phyloP scores from a whole-genome alignment of 805 yeast species.

The Tetrapisispora fleetii region DNA sequence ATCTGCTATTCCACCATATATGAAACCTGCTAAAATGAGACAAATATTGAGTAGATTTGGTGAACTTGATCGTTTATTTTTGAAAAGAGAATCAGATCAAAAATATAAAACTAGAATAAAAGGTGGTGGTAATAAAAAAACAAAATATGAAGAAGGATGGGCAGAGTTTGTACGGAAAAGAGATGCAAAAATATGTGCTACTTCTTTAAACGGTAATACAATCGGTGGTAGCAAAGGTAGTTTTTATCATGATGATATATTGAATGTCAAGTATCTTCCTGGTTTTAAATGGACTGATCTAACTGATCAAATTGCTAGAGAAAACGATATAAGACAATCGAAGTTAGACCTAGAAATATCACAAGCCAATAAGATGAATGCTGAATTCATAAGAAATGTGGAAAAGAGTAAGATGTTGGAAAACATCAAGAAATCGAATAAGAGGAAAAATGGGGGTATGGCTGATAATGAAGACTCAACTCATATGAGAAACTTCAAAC shows the following conservation, averaged over 20 bases:
- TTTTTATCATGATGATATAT: constrained; percentile 86
- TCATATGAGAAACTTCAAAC: constrained; percentile 56
- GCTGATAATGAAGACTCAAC: constrained; percentile 24
- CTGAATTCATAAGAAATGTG: constrained; percentile 71
- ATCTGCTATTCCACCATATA: constrained; percentile 88
- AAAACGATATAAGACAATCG: constrained; percentile 79
- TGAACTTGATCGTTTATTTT: constrained; percentile 71
- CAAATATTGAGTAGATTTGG: constrained; percentile 79
- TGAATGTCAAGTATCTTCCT: constrained; percentile 80
- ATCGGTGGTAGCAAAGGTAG: constrained; percentile 88
- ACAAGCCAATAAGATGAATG: constrained; percentile 80
- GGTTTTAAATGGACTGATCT: constrained; percentile 94
- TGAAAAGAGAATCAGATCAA: constrained; percentile 74
- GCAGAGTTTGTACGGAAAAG: constrained; percentile 76
- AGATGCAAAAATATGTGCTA: constrained; percentile 83
- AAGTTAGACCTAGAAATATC: constrained; percentile 81
- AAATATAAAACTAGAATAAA: constrained; percentile 59
- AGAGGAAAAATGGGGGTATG: constrained; percentile 17
- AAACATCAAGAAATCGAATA: constrained; percentile 39
- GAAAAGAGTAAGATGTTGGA: constrained; percentile 76
- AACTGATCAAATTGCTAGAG: constrained; percentile 86
- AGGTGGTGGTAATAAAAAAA: constrained; percentile 86
- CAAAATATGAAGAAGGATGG: constrained; percentile 92
- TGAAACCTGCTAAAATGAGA: constrained; percentile 88
- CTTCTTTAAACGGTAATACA: constrained; percentile 76